Evolutionary conservation across 2,329 filamentous ascomycete species (phyloP).

Genomic region (Aureobasidium lini): DNA sequence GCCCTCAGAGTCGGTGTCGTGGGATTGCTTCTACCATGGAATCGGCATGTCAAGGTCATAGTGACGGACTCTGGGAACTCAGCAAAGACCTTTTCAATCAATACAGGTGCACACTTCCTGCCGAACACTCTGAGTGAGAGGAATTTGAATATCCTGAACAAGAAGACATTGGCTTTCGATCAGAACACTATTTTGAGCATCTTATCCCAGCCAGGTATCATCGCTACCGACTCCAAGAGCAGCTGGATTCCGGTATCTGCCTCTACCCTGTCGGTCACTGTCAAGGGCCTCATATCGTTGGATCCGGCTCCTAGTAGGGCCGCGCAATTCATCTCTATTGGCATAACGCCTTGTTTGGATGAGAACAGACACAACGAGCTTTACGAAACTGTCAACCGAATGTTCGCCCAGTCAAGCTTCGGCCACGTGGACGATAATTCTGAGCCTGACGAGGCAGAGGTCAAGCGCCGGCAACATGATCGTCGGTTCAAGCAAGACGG

Average conservation of each 20-base stretch:
- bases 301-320: conserved; percentile 62
- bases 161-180: conserved; percentile 11
- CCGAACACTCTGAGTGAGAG: conserved; percentile 22
- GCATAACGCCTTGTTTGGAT: conserved; percentile 57
- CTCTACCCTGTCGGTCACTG: conserved; percentile 50
- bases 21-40: conserved; percentile 65
- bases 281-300: conserved; percentile 66
- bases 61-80: conserved; percentile 47
- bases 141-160: conserved; percentile 20
- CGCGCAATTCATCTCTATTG: conserved; percentile 75
- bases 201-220: conserved; percentile 59
- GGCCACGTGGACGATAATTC: conserved; percentile 49
- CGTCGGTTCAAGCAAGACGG: conserved; percentile 39
- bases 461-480: conserved; percentile 30
- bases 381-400: conserved; percentile 68
- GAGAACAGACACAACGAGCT: conserved; percentile 55
- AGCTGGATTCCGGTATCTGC: conserved; percentile 68
- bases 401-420: conserved; percentile 73
- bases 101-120: conserved; percentile 18
- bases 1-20: conserved; percentile 52
- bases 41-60: conserved; percentile 47
- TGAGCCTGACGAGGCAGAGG: conserved; percentile 31
- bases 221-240: conserved; percentile 43
- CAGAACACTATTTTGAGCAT: conserved; percentile 38
- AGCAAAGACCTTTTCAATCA: not conserved